phyloP scores from a whole-genome alignment of 371 early-diverging fungal genomes.

The Mortierella sp. region DNA sequence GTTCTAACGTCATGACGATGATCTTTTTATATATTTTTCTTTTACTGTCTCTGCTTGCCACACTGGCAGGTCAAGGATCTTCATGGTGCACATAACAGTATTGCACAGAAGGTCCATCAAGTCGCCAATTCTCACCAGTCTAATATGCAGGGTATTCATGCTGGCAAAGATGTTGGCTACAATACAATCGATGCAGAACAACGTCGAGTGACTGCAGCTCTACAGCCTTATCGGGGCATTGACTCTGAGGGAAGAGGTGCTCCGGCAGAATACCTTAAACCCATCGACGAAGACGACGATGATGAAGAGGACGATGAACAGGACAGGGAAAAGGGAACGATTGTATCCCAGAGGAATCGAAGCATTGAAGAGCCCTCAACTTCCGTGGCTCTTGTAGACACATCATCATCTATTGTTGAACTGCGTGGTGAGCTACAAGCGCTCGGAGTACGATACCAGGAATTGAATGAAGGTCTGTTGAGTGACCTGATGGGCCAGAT shows the following conservation, averaged over 20 bases:
- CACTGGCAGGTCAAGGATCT: constrained; percentile 39
- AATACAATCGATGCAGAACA: constrained; percentile 42
- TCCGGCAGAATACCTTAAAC: not conserved
- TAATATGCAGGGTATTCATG: constrained; percentile 45
- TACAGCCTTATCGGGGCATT: constrained; percentile 50
- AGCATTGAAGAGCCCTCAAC: not conserved
- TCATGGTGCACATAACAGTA: constrained; percentile 51
- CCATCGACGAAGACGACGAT: constrained; percentile 8
- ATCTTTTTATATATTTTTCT: not conserved
- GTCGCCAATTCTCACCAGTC: constrained; percentile 49
- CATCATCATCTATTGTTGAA: constrained; percentile 35
- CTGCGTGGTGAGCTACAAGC: constrained; percentile 36
- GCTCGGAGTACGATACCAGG: constrained; percentile 40
- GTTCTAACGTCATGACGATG: not conserved
- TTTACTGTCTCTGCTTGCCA: not conserved
- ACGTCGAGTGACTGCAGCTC: constrained; percentile 17
- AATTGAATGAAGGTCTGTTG: constrained; percentile 48
- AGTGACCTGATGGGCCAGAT: constrained; percentile 51
- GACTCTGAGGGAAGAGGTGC: constrained; percentile 16
- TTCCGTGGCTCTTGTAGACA: constrained; percentile 24
- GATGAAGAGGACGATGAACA: constrained; percentile 13
- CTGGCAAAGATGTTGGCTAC: constrained; percentile 42
- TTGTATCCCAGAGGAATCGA: not conserved
- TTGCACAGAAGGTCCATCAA: constrained; percentile 52
- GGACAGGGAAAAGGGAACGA: constrained; percentile 11